phyloP scores from a whole-genome alignment of 768 basidiomycete genomes.

The Psilocybe sp. region DNA sequence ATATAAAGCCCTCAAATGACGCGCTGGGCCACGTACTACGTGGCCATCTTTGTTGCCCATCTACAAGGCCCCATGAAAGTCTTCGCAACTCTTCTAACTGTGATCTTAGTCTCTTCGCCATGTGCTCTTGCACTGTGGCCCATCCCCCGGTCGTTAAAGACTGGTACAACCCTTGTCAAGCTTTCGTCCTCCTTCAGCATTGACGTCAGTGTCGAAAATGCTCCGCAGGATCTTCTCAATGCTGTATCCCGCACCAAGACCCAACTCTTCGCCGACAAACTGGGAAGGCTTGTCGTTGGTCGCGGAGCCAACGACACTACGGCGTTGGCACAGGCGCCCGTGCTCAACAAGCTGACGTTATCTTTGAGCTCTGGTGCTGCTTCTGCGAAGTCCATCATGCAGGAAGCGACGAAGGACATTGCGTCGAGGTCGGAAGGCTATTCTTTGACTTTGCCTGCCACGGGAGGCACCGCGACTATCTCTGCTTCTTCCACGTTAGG shows the following conservation, averaged over 20 bases:
- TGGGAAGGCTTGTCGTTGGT: conserved; percentile 55
- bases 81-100: conserved; percentile 4
- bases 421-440: conserved; percentile 58
- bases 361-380: conserved; percentile 31
- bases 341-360: conserved; percentile 33
- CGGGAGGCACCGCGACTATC: conserved; percentile 53
- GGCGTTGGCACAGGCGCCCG: conserved; percentile 35
- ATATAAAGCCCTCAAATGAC: too few relatives aligned
- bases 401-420: conserved; percentile 49
- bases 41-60: too few relatives aligned
- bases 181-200: conserved; percentile 54
- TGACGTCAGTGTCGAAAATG: conserved; percentile 27
- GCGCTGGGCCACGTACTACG: too few relatives aligned
- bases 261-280: conserved; percentile 49
- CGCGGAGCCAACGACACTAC: conserved; percentile 49
- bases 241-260: conserved; percentile 49
- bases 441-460: conserved; percentile 48
- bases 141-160: conserved; percentile 43
- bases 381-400: conserved; percentile 42
- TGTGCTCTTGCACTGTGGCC: conserved; percentile 40
- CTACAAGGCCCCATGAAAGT: too few relatives aligned
- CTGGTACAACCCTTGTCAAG: conserved; percentile 39
- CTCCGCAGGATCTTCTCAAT: conserved; percentile 56
- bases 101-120: conserved; percentile 7
- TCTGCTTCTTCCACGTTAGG: conserved; percentile 65